These are phyloP conservation scores for Panicum virgatum DNA, from an alignment of 202 grass and related monocot genomes.

Conservation along the genomic window DNA sequence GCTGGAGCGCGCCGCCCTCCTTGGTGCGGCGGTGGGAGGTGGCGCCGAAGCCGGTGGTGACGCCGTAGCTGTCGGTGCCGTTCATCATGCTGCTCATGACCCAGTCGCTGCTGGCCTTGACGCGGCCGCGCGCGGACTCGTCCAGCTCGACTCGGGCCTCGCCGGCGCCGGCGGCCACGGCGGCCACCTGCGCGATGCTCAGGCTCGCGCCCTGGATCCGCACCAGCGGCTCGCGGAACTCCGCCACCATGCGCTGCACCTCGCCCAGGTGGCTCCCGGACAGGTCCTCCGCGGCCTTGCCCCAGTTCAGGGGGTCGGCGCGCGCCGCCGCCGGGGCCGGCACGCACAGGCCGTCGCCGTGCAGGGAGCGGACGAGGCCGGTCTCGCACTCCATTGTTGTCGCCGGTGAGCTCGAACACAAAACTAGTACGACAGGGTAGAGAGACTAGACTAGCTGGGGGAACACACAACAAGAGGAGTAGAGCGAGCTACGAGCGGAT, in stretches of 20 bases:
- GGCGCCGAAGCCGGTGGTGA: slow-evolving; percentile 76
- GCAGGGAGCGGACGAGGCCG: slow-evolving; percentile 24
- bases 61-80: slow-evolving; percentile 74
- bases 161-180: slow-evolving; percentile 47
- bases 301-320: slow-evolving; percentile 79
- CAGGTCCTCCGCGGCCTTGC: slow-evolving; percentile 53
- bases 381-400: slow-evolving; percentile 53
- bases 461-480: background rate
- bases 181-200: slow-evolving; percentile 65
- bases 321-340: background rate
- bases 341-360: slow-evolving; percentile 61
- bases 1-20: slow-evolving; percentile 61
- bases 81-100: slow-evolving; percentile 73
- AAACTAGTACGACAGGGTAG: background rate
- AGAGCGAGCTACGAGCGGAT: too few species aligned
- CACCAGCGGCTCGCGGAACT: slow-evolving; percentile 58
- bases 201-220: slow-evolving; percentile 75
- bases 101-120: slow-evolving; percentile 82
- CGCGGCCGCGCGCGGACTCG: slow-evolving; percentile 58
- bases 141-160: slow-evolving; percentile 59
- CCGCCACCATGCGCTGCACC: slow-evolving; percentile 79
- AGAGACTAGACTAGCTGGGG: background rate
- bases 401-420: background rate
- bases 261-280: slow-evolving; percentile 76
- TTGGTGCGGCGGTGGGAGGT: slow-evolving; percentile 69